phyloP scores from a whole-genome alignment of 768 basidiomycete genomes.

The Tulasnella sp. region DNA sequence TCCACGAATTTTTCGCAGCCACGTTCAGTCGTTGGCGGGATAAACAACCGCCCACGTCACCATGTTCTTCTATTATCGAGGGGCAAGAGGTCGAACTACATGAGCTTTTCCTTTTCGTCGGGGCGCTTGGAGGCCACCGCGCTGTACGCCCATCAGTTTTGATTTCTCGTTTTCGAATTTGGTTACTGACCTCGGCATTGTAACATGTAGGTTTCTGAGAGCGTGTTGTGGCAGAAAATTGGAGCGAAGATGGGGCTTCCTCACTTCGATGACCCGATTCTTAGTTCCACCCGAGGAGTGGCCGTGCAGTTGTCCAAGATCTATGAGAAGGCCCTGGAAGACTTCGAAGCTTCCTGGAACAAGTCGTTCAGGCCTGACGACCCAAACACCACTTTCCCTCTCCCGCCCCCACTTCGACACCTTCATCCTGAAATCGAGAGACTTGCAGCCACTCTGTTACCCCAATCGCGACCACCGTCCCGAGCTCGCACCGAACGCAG shows the following conservation, averaged over 20 bases:
- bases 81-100: background rate
- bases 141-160: background rate
- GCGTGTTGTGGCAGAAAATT: background rate
- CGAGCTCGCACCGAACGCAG: background rate
- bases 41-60: background rate
- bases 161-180: no score
- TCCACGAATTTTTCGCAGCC: background rate
- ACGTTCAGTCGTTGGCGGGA: background rate
- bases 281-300: background rate
- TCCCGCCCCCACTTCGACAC: background rate
- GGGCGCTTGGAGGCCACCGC: background rate
- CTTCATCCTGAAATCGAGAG: background rate
- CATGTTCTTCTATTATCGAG: background rate
- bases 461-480: background rate
- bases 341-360: conserved; percentile 14
- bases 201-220: background rate
- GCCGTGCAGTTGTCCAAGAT: background rate
- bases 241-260: conserved; percentile 17
- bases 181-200: no score
- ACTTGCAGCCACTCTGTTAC: background rate
- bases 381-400: background rate
- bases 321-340: background rate
- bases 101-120: conserved; percentile 15
- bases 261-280: background rate
- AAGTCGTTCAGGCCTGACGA: background rate